These are phyloP conservation scores for Peniophora sp. DNA, from an alignment of 1,284 basidiomycete species.

Conservation along the genomic window DNA sequence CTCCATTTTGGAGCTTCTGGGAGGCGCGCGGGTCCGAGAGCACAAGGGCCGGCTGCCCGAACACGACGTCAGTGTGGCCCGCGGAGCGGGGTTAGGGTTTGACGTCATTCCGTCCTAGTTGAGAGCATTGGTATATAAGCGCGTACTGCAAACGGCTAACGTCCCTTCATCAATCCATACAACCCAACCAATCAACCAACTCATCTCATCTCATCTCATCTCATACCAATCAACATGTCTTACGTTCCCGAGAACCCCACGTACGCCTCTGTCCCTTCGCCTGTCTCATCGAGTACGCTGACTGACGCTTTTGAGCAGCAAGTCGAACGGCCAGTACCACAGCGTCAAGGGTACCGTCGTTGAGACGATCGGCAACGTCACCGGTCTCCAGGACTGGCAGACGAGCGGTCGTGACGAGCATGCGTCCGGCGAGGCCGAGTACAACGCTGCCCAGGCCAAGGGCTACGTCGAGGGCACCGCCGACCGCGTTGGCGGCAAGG, in stretches of 20 bases:
- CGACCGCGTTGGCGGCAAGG: slow-evolving; percentile 58
- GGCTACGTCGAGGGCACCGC: slow-evolving; percentile 49
- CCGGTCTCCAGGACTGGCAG: slow-evolving; percentile 38
- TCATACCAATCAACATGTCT: neutral
- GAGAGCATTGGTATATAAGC: no score
- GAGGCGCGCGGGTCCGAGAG: no score
- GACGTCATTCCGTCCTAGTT: no score
- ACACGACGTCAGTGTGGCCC: no score
- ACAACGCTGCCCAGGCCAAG: slow-evolving; percentile 45
- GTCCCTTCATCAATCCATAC: no score
- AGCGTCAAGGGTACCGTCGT: slow-evolving; percentile 53
- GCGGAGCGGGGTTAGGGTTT: no score
- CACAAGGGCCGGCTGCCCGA: no score
- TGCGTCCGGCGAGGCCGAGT: slow-evolving; percentile 54
- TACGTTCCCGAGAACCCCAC: neutral
- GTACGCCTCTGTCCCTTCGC: neutral
- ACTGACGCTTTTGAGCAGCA: slow-evolving; percentile 26
- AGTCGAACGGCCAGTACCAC: slow-evolving; percentile 56
- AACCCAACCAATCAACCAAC: no score
- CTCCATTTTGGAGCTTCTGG: no score
- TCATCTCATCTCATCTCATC: neutral
- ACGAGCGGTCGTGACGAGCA: slow-evolving; percentile 60
- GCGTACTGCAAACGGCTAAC: no score
- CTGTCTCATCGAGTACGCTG: neutral
- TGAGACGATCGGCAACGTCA: slow-evolving; percentile 47